phyloP scores from a whole-genome alignment of 1,284 basidiomycete genomes.

The Thecaphora thlaspeos region DNA sequence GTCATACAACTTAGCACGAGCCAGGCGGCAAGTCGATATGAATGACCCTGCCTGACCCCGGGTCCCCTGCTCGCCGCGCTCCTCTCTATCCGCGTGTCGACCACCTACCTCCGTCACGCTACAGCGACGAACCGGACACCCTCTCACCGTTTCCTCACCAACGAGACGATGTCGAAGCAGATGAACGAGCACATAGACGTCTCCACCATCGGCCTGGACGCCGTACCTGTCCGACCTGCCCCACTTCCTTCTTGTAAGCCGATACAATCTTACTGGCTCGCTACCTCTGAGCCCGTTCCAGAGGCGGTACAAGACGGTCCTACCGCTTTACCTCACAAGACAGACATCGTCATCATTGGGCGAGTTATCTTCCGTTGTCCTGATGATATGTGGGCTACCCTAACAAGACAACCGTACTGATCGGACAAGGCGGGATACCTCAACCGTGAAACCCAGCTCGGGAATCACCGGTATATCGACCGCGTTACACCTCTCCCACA shows the following conservation, averaged over 20 bases:
- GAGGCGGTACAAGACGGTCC: background rate
- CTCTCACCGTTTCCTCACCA: no score
- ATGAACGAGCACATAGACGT: background rate
- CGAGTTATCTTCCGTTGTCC: background rate
- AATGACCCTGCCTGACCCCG: no score
- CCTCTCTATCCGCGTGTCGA: no score
- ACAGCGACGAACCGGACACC: no score
- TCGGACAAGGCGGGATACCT: no score
- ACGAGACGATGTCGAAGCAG: no score
- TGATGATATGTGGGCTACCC: background rate
- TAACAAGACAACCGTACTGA: no score
- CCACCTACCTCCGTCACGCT: no score
- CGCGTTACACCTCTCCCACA: slow-evolving; percentile 27
- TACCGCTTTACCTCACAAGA: background rate
- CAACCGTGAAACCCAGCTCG: background rate
- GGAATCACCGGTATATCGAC: slow-evolving; percentile 39
- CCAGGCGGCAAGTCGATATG: no score
- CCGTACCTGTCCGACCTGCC: slow-evolving; percentile 4
- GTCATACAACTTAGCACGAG: no score
- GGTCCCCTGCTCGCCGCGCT: no score
- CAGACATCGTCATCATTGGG: slow-evolving; percentile 32
- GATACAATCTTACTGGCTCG: slow-evolving; percentile 35
- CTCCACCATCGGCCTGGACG: slow-evolving; percentile 29
- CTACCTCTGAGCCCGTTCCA: slow-evolving; percentile 7
- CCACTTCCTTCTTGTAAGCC: slow-evolving; percentile 13